A percentile compares a stretch with the other conserved stretches of the same genome.
Evolutionary conservation across 1,139 yeast genomes (phyloP).

Genomic region (Saccharomyces hybrid): DNA sequence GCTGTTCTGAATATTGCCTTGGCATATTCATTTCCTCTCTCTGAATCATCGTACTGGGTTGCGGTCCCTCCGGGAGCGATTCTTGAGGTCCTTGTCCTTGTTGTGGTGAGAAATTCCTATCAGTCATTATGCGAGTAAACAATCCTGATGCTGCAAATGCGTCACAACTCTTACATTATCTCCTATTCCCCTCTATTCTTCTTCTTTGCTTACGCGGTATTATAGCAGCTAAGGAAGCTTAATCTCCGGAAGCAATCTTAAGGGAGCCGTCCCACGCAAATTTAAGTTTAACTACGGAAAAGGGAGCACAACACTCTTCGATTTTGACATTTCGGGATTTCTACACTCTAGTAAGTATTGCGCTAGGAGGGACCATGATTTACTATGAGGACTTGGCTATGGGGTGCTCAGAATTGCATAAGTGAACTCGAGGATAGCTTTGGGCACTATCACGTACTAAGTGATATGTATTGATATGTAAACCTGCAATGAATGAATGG

Average conservation of each 20-base stretch:
- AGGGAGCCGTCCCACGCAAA: background rate
- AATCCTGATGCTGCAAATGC: background rate
- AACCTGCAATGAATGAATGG: background rate
- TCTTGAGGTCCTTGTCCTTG: background rate
- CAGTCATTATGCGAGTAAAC: background rate
- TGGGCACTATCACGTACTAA: background rate
- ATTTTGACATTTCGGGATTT: background rate
- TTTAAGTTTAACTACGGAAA: background rate
- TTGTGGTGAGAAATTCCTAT: background rate
- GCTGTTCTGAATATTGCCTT: constrained; percentile 1
- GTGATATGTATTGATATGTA: background rate
- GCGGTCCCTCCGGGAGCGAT: background rate
- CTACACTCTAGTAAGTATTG: background rate
- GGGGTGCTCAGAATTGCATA: background rate
- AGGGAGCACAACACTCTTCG: background rate
- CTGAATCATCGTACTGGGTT: background rate
- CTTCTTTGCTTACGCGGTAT: background rate
- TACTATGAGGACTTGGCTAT: background rate
- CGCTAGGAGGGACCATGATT: no score
- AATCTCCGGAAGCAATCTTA: background rate
- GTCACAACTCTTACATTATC: background rate
- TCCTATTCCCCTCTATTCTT: background rate
- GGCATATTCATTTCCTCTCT: background rate
- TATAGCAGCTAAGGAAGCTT: background rate
- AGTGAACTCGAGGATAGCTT: background rate